Evolutionary conservation across 306 rosid species (phyloP), one percentile per base, ranked within the genome.

Genomic region (Pyrus communis): DNA sequence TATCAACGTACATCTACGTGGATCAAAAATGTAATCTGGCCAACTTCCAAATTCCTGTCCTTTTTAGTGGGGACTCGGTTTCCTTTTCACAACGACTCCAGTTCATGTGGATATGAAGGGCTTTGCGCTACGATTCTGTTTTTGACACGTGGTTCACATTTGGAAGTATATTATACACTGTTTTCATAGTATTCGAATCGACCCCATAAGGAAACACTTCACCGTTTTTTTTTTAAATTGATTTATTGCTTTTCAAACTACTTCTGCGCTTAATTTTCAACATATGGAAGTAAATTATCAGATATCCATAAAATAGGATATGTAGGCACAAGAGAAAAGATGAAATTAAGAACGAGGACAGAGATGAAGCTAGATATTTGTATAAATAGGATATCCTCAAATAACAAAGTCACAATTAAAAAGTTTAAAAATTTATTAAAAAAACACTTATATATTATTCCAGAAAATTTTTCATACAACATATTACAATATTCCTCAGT

Each of bases 151-250:
- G 73, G 69, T 61, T 75, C 64, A 46, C 45, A 45, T 57, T 75
- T 75, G 77, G 74, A 75, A 75, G 69, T 23, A 68, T 80, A 68
- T 80, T 40, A 52, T 46, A 46, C 54, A 49, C 55, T 49, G 55
- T 49, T 49, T 49, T 49, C 55, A 49, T 7, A 15, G 55, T 49
- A 49, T 15, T 49, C 18, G 45, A 40, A 7, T 15, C 21, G 55
- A 49, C 63, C 6, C 27, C 63, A 61, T 12, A 61, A 27, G 38
- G 2, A 25, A 13, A 13, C 33, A 61, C 66, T 27, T 25, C 55
- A 49, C 55, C 12, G 3, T 40, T 40, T 35, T 46, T 17, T 35
- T 9, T 10, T 25, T 25, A 25, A 25, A 21, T 33, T 21, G 42
- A 58, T 38, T 58, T 35, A 58, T 73, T 23, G 67, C 54, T 38